Evolutionary conservation across 331 rosid species (phyloP).

Genomic region (Rhamnella rubrinervis): DNA sequence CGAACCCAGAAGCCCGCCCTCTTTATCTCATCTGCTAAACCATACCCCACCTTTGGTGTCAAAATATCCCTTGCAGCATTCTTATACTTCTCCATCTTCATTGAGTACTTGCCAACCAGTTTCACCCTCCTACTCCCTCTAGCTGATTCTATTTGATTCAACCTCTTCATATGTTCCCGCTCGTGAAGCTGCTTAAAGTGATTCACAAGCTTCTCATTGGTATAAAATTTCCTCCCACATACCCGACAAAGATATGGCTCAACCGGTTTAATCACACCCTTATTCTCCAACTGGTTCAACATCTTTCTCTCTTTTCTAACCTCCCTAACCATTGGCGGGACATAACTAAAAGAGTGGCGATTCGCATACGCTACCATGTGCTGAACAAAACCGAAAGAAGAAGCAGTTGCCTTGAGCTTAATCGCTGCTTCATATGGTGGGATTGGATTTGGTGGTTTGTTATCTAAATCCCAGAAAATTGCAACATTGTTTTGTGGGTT

Average conservation of each 20-base stretch:
- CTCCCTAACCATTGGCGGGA: conserved; percentile 49
- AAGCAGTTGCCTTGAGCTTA: conserved; percentile 59
- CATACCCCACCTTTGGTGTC: conserved; percentile 58
- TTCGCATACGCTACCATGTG: conserved; percentile 73
- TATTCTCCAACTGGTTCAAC: conserved; percentile 50
- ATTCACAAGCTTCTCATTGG: conserved; percentile 66
- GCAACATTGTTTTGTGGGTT: conserved; percentile 46
- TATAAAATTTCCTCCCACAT: conserved; percentile 68
- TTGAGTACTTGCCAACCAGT: conserved; percentile 68
- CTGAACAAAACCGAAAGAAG: conserved; percentile 66
- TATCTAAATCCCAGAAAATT: conserved; percentile 84
- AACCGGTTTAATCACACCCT: conserved; percentile 46
- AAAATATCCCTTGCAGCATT: conserved; percentile 49
- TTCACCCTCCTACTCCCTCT: conserved; percentile 70
- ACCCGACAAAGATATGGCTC: conserved; percentile 63
- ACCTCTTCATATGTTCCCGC: conserved; percentile 64
- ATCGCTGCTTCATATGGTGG: conserved; percentile 70
- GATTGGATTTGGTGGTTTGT: conserved; percentile 70
- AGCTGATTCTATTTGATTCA: conserved; percentile 71
- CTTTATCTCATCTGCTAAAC: conserved; percentile 64
- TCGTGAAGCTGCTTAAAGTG: conserved; percentile 81
- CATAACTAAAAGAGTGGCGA: conserved; percentile 43
- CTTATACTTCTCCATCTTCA: conserved; percentile 81
- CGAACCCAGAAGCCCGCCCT: conserved; percentile 70
- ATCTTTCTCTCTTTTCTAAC: conserved; percentile 46